Evolutionary conservation across 169 alveolate genomes (phyloP), one percentile per base, ranked within the genome.

Genomic region (Toxoplasma gondii): DNA sequence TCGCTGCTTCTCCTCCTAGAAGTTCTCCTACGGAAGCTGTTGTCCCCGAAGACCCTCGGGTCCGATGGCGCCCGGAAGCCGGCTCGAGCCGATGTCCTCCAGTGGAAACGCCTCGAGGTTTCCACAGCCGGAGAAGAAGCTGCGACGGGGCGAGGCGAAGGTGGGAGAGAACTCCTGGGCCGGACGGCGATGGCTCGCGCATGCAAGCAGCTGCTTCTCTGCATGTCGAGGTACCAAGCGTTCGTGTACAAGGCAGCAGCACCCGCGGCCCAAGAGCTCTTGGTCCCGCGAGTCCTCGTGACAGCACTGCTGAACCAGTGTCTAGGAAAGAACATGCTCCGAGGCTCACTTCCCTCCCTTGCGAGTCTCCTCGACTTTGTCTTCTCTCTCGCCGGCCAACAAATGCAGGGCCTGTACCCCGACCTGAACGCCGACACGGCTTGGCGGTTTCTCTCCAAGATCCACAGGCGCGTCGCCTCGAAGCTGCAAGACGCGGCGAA

Each of bases 201-300:
- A 10, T 82, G 90, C 90, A 82, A 38, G 34, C 90, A 82, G 67
- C 90, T 82, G 34, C 90, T 82, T 22, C 90, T 82, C 67, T 82
- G 90, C 90, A 82, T 82, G 90, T 82, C 90, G 39, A 41, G 90
- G 67, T 82, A 82, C 64, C 90, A 82, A 49, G 90, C 90, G 12
- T 82, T 41, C 90, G 64, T 82, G n/a, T 82, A 82, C 29, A 38
- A 43, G 19, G 53, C 90, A n/a, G 67, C 90, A 22, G 67, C 90
- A 31, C 69, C 90, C 43, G 90, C 69, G 36, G 90, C 69, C 19
- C 36, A 82, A 82, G 90, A 82, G 39, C 64, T 82, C 19, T 39
- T 43, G 27, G 36, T 82, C 24, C 90, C 69, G 44, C 90, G 90
- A 0, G 39, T 43, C 41, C 38, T 82, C 64, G 38, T 36, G 41